Base-by-base conservation (phyloP, 306 rosid species). In the Castanea mollissima region DNA sequence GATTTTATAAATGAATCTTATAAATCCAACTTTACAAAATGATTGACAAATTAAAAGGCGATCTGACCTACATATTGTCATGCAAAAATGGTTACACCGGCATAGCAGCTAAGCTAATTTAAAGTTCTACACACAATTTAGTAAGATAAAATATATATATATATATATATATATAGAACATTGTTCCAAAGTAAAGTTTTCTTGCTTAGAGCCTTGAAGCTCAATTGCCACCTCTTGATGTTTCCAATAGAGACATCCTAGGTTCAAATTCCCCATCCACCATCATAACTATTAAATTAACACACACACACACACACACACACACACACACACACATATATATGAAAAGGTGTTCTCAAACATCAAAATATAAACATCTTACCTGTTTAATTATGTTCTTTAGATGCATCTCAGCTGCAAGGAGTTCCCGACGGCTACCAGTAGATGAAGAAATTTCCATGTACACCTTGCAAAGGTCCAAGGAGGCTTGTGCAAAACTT, bases 401-500 rank as follows among this genome's bases (percentile, higher is more conserved):
- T 59, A 95, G 84, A 84, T 92, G 99, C 99, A 91, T 92, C 78
- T 95, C 98, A 46, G 98, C 97, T 1, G 89, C 59, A 69, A 82
- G 76, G 73, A 95, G 89, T 77, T 92, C 97, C 62, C 81, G 90
- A 35, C 54, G 74, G 83, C 90, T 91, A 62, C 87, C 91, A 27
- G 91, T 77, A 68, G 99, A 84, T 35, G 88, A 73, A 34, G 89
- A 89, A 77, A 95, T 89, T 83, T 92, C 91, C 83, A 85, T 73
- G 77, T 95, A 92, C 65, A 95, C 92, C 83, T 82, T 88, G 92
- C 96, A 90, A 59, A 95, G 96, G 83, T 92, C 97, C 84, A 92
- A 75, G 27, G 98, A 92, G 21, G 99, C 97, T 75, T 74, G 91
- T 49, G 98, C 93, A 65, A 89, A 92, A 86, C 82, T 95, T 71